Evolutionary conservation across 306 rosid species (phyloP).

Genomic region (Vigna nakashimae): DNA sequence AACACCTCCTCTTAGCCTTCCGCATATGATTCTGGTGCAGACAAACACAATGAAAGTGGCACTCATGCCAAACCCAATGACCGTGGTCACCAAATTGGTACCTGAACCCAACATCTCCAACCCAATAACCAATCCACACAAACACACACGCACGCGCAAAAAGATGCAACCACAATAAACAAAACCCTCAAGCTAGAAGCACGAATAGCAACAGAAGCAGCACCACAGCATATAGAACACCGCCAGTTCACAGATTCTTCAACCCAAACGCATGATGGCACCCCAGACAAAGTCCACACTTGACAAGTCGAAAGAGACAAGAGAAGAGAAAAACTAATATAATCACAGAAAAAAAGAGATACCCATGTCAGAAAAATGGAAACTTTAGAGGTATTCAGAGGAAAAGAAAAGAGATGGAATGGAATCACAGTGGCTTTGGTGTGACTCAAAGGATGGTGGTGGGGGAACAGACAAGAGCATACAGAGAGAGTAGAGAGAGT

Average conservation of each 20-base stretch:
- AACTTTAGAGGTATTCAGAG: conserved; percentile 28
- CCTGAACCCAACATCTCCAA: conserved; percentile 68
- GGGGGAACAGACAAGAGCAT: conserved; percentile 43
- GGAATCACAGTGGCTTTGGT: conserved; percentile 57
- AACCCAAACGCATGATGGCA: conserved; percentile 4
- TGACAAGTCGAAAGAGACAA: conserved; percentile 15
- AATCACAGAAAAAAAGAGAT: conserved; percentile 10
- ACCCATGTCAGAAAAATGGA: conserved; percentile 57
- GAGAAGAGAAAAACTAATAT: not conserved
- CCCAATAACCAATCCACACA: conserved; percentile 38
- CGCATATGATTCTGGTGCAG: conserved; percentile 93
- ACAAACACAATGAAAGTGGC: conserved; percentile 95
- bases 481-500: conserved; percentile 1
- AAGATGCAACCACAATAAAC: conserved; percentile 16
- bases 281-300: conserved; percentile 38
- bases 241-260: conserved; percentile 30
- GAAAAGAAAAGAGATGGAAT: conserved; percentile 32
- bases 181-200: conserved; percentile 33
- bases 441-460: conserved; percentile 57
- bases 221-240: conserved; percentile 22
- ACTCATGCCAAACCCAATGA: conserved; percentile 95
- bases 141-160: not conserved
- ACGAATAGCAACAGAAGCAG: conserved; percentile 24
- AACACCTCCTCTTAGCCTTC: conserved; percentile 68
- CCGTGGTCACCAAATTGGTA: conserved; percentile 83